Evolutionary conservation across 768 basidiomycete genomes (phyloP).

Genomic region (Lactarius deliciosus): DNA sequence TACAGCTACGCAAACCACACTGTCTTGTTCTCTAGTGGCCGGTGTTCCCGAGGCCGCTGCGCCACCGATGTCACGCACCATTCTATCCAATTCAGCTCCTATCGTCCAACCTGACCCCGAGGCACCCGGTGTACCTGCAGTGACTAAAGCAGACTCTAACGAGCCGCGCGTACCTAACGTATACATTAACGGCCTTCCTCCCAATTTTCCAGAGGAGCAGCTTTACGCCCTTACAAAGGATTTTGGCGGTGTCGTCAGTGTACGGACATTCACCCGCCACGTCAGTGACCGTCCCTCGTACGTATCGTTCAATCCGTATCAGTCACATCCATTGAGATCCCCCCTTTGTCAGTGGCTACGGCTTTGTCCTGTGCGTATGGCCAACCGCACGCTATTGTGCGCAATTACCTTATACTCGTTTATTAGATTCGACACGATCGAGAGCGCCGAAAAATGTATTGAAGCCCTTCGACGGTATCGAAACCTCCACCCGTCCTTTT

Average conservation of each 20-base stretch:
- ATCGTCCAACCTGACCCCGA: conserved; percentile 22
- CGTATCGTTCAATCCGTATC: conserved; percentile 31
- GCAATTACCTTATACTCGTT: neutral
- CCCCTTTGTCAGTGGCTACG: conserved; percentile 57
- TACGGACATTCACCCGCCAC: conserved; percentile 81
- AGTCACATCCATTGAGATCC: neutral
- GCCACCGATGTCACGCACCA: conserved; percentile 13
- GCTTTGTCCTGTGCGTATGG: conserved; percentile 69
- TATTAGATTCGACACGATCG: conserved; percentile 63
- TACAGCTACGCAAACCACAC: conserved; percentile 21
- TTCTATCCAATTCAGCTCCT: conserved; percentile 23
- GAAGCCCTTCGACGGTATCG: conserved; percentile 64
- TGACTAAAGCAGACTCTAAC: conserved; percentile 18
- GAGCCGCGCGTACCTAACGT: conserved; percentile 62
- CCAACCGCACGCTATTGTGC: conserved; percentile 5
- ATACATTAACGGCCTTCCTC: conserved; percentile 85
- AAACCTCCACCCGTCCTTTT: conserved; percentile 84
- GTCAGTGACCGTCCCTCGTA: conserved; percentile 67
- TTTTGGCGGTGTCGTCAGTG: conserved; percentile 75
- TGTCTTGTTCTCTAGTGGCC: conserved; percentile 15
- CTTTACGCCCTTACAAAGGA: conserved; percentile 67
- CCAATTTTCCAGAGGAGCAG: conserved; percentile 79
- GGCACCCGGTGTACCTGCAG: neutral
- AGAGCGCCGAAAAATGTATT: conserved; percentile 75
- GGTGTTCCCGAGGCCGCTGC: conserved; percentile 10